Evolutionary conservation across 2,329 filamentous ascomycete genomes (phyloP).

Genomic region (Penicillium sp.): DNA sequence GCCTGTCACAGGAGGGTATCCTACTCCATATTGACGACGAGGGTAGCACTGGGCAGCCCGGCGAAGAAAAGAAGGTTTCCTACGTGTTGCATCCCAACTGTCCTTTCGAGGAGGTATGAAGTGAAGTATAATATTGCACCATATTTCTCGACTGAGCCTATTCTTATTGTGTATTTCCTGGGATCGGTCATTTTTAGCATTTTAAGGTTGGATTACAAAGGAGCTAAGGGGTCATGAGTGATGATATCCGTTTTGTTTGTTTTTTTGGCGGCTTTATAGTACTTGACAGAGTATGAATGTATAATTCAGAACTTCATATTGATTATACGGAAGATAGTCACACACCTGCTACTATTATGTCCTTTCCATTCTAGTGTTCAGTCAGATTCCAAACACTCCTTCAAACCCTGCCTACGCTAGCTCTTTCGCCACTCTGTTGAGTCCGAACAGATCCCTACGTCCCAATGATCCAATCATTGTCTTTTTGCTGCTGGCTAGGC

Average conservation of each 20-base stretch:
- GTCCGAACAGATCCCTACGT: too few relatives aligned
- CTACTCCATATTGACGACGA: slow-evolving; percentile 65
- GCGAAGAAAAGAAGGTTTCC: slow-evolving; percentile 56
- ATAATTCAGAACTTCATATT: slow-evolving; percentile 1
- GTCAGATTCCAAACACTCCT: too few relatives aligned
- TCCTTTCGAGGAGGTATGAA: slow-evolving; percentile 69
- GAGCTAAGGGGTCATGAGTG: slow-evolving; percentile 32
- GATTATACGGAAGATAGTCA: not conserved
- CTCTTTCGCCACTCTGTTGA: too few relatives aligned
- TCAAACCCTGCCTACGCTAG: too few relatives aligned
- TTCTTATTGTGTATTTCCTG: slow-evolving; percentile 12
- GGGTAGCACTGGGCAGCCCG: slow-evolving; percentile 45
- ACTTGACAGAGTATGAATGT: slow-evolving; percentile 11
- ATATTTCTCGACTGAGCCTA: slow-evolving; percentile 2
- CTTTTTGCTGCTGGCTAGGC: too few relatives aligned
- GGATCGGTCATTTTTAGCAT: slow-evolving; percentile 22
- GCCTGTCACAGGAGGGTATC: slow-evolving; percentile 52
- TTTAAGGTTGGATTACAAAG: slow-evolving; percentile 24
- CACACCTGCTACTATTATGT: too few relatives aligned
- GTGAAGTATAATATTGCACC: slow-evolving; percentile 24
- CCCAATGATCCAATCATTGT: too few relatives aligned
- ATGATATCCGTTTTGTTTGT: slow-evolving; percentile 30
- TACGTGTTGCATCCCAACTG: slow-evolving; percentile 96
- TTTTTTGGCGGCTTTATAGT: slow-evolving; percentile 4
- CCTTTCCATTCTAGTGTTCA: too few relatives aligned